Percentiles rank a stretch among this genome's conserved stretches.
Conservation (phyloP, 495 filamentous ascomycete genomes). For the Paragyromitra xinjiangensis region DNA sequence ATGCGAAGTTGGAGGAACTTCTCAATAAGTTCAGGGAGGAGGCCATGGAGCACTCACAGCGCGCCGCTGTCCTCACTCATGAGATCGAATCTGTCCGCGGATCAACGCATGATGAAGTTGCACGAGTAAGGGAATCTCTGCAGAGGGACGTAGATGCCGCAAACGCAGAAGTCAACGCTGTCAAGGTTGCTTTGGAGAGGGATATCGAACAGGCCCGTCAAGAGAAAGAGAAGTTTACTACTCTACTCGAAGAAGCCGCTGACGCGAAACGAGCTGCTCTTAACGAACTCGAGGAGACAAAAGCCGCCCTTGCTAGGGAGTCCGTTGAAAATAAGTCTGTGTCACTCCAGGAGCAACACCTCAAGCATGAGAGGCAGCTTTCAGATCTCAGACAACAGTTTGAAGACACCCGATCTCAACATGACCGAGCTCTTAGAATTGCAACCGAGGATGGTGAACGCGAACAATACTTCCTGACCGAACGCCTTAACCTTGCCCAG, state of each 20-base stretch:
- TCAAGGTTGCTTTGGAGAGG: conserved; percentile 78
- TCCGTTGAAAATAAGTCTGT: conserved; percentile 69
- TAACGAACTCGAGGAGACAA: conserved; percentile 48
- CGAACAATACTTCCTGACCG: conserved; percentile 70
- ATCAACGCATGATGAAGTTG: conserved; percentile 75
- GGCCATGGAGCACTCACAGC: conserved; percentile 40
- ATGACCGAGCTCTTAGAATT: conserved; percentile 76
- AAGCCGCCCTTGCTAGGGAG: conserved; percentile 52
- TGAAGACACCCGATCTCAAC: conserved; percentile 70
- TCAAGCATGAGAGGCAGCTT: conserved; percentile 76
- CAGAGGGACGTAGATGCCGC: conserved; percentile 81
- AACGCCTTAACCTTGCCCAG: conserved; percentile 77
- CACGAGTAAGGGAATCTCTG: conserved; percentile 78
- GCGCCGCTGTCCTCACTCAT: conserved; percentile 37
- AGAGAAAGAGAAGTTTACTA: conserved; percentile 77
- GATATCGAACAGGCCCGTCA: conserved; percentile 72
- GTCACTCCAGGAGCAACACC: conserved; percentile 72
- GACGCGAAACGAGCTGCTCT: conserved; percentile 65
- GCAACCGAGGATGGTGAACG: conserved; percentile 76
- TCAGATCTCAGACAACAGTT: conserved; percentile 61
- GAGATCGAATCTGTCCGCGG: conserved; percentile 63
- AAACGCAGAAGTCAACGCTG: conserved; percentile 81
- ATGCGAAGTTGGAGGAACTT: conserved; percentile 45
- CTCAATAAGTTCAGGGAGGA: conserved; percentile 45
- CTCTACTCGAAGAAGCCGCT: conserved; percentile 78